These are phyloP conservation scores for Kregervanrija delftensis DNA, from an alignment of 805 yeast genomes.

Conservation along the genomic window DNA sequence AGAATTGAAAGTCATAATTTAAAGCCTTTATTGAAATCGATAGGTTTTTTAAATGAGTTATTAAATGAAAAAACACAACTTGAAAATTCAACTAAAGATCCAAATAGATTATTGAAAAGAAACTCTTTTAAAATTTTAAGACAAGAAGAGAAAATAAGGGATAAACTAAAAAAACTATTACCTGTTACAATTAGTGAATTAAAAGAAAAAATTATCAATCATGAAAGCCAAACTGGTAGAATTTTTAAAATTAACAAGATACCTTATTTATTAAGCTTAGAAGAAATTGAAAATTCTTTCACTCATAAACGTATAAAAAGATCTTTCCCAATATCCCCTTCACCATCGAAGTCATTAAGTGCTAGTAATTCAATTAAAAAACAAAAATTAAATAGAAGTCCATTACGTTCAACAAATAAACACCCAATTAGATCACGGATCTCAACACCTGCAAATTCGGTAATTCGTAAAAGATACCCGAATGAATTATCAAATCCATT, in stretches of 20 bases:
- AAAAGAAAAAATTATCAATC: constrained; percentile 38
- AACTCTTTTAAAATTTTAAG: constrained; percentile 73
- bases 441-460: constrained; percentile 13
- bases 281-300: constrained; percentile 17
- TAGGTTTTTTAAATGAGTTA: constrained; percentile 48
- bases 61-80: constrained; percentile 55
- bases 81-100: constrained; percentile 66
- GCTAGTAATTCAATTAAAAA: background rate
- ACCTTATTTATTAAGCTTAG: constrained; percentile 31
- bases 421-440: background rate
- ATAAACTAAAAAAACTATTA: constrained; percentile 55
- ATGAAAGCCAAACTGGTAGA: constrained; percentile 35
- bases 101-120: constrained; percentile 68
- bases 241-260: constrained; percentile 42
- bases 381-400: background rate
- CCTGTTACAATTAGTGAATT: constrained; percentile 58
- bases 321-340: background rate
- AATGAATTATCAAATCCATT: constrained; percentile 21
- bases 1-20: constrained; percentile 42
- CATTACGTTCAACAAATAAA: background rate
- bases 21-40: constrained; percentile 48
- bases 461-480: constrained; percentile 14
- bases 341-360: background rate
- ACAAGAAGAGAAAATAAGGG: constrained; percentile 73
- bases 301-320: constrained; percentile 10